Conservation (phyloP, 2,329 filamentous ascomycete species). For the Thermoascus crustaceus region DNA sequence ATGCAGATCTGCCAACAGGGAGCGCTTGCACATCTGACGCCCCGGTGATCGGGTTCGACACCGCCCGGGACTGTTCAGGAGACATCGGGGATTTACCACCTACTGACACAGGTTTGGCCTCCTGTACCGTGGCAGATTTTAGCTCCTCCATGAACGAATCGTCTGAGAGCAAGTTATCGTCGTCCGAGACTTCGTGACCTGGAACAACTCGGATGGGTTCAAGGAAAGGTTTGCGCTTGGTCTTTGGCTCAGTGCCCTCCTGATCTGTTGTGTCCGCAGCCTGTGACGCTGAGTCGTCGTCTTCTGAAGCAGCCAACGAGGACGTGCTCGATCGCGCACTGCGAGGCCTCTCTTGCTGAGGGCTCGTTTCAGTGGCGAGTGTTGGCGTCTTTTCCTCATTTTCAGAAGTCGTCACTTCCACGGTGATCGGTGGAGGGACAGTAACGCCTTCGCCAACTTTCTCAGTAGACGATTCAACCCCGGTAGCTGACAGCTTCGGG, state of each 20-base stretch:
- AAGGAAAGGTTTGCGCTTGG: conserved; percentile 27
- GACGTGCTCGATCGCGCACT: background rate
- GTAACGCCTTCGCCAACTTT: conserved; percentile 18
- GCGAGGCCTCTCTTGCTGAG: conserved; percentile 12
- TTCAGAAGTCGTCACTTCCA: conserved; percentile 3
- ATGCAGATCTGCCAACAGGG: conserved; percentile 30
- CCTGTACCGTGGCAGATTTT: conserved; percentile 69
- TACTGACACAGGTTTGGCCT: conserved; percentile 72
- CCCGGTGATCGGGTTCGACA: conserved; percentile 31
- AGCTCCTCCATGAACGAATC: conserved; percentile 80
- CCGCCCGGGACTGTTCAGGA: conserved; percentile 38
- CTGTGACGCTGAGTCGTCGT: conserved; percentile 15
- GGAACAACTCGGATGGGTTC: conserved; percentile 48
- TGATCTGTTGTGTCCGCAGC: conserved; percentile 13
- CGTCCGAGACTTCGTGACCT: conserved; percentile 32
- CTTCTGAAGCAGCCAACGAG: background rate
- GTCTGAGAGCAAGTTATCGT: conserved; percentile 45
- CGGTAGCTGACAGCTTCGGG: conserved; percentile 24
- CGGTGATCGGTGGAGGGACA: conserved; percentile 3
- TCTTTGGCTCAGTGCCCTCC: conserved; percentile 18
- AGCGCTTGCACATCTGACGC: conserved; percentile 23
- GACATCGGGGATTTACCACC: conserved; percentile 76
- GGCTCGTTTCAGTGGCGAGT: conserved; percentile 12
- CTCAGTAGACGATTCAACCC: conserved; percentile 17
- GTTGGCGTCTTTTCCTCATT: conserved; percentile 11